A percentile compares a stretch with the other conserved stretches of the same genome.
phyloP scores from a whole-genome alignment of 2,329 filamentous ascomycete genomes.

The Colletotrichum melonis region DNA sequence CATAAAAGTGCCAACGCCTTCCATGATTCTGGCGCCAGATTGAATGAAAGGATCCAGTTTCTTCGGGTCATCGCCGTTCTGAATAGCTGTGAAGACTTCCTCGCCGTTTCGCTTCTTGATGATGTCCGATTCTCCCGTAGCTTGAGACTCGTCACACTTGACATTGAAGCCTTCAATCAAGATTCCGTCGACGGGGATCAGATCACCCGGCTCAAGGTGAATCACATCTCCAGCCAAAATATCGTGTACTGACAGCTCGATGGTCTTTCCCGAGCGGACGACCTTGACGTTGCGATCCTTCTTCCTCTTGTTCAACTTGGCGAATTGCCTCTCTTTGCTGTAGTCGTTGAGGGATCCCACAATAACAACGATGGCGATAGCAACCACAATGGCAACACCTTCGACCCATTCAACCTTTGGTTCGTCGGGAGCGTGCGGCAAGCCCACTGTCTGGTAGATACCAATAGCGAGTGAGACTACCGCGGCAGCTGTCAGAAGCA shows the following conservation, averaged over 20 bases:
- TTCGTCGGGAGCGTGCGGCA: constrained; percentile 59
- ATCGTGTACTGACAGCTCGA: constrained; percentile 77
- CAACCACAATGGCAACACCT: constrained; percentile 84
- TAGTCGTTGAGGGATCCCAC: constrained; percentile 84
- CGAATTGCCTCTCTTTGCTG: constrained; percentile 84
- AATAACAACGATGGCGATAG: constrained; percentile 80
- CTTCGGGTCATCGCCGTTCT: constrained; percentile 72
- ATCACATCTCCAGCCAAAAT: constrained; percentile 77
- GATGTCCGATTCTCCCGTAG: constrained; percentile 83
- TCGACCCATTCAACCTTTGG: constrained; percentile 70
- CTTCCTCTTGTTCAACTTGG: constrained; percentile 83
- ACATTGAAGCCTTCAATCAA: constrained; percentile 79
- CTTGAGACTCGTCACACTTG: constrained; percentile 82
- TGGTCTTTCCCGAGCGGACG: constrained; percentile 75
- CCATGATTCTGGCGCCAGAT: constrained; percentile 82
- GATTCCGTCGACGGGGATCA: constrained; percentile 79
- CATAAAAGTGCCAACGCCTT: constrained; percentile 80
- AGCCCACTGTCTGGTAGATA: constrained; percentile 79
- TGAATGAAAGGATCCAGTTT: constrained; percentile 89
- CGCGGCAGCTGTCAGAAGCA: constrained; percentile 77
- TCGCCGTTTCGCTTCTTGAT: constrained; percentile 76
- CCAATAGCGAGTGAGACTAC: constrained; percentile 79
- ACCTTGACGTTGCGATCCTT: constrained; percentile 80
- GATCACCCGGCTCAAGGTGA: constrained; percentile 79
- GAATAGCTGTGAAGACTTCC: constrained; percentile 76